phyloP scores from a whole-genome alignment of 2,329 filamentous ascomycete genomes.

The Torrubiella hemipterigena region DNA sequence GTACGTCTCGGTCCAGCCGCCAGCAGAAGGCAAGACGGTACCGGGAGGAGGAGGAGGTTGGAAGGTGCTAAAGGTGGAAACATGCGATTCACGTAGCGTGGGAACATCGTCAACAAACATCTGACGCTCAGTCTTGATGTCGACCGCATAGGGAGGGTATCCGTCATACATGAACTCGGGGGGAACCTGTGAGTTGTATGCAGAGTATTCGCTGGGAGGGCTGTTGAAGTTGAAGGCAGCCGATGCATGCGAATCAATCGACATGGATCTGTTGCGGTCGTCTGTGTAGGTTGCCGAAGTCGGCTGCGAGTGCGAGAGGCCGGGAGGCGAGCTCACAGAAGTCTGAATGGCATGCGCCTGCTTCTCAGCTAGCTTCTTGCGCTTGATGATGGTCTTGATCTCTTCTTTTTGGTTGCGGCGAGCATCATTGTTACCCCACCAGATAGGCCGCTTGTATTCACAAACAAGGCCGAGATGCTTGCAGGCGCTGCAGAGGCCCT shows the following conservation, averaged over 20 bases:
- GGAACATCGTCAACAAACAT: constrained; percentile 89
- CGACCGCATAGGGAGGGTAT: constrained; percentile 78
- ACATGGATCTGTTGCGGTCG: constrained; percentile 61
- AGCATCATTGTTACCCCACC: constrained; percentile 93
- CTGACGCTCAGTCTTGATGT: constrained; percentile 90
- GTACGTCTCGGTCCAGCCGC: constrained; percentile 44
- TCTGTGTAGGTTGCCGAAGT: constrained; percentile 74
- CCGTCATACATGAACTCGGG: constrained; percentile 45
- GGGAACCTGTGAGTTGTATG: constrained; percentile 52
- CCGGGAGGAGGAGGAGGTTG: constrained; percentile 64
- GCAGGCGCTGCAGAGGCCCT: constrained; percentile 52
- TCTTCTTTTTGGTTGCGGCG: constrained; percentile 80
- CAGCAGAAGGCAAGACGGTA: constrained; percentile 50
- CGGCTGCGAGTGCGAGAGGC: constrained; percentile 69
- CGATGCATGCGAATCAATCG: constrained; percentile 69
- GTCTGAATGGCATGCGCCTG: constrained; percentile 44
- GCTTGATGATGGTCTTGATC: constrained; percentile 96
- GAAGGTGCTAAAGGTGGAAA: constrained; percentile 88
- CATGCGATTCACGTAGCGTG: constrained; percentile 72
- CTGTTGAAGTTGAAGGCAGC: constrained; percentile 63
- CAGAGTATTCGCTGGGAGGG: constrained; percentile 42
- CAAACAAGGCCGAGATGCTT: constrained; percentile 71
- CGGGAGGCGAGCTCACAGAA: constrained; percentile 56
- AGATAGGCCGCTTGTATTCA: constrained; percentile 92
- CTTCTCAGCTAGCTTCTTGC: constrained; percentile 90